Base-by-base conservation (phyloP, 1,284 basidiomycete species). In the Inonotus hispidus region DNA sequence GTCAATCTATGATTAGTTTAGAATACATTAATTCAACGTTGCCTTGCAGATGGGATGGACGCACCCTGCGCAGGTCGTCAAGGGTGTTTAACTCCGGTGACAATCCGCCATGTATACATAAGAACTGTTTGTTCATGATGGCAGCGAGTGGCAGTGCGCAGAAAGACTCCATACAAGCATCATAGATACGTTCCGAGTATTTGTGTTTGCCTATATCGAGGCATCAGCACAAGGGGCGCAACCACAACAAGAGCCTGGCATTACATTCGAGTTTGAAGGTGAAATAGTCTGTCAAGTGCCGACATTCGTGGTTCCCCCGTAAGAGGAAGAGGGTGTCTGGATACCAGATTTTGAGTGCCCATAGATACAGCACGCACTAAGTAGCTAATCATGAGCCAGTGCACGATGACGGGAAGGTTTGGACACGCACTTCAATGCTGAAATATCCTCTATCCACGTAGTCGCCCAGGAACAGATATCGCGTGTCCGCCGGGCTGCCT, bases 71-170 rank as follows among this genome's bases (percentile, higher is more conserved):
- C 59, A 97, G 82, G 73, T 97, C 94, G 66, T 97, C 94, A 50
- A 97, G 81, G 0, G 93, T 95, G 69, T 92, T 87, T 41, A 97
- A 76, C 70, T 97, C 94, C 0, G 94, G 94, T 0, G 90, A 93
- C 29, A 97, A 81, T 45, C 94, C 95, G 58, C 94, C 94, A 68
- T 97, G 94, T 63, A 97, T 95, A 74, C 95, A 97, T 64, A 97
- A 78, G 76, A 97, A 97, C 73, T 97, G 94, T 75, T 96, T 96
- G 82, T 97, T 97, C 92, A 97, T 95, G 71, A 97, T 77, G 16
- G 94, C 95, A 0, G 94, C 94, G 1, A 97, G 82, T 1, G 95
- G 95, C 1, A 97, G 80, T 2, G 90, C 84, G 74, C 94, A 96
- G 79, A 97, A 97, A 0, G 92, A 92, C 57, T 95, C 90, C 88